Evolutionary conservation across 2,329 filamentous ascomycete genomes (phyloP).

Genomic region (Neonectria hederae): DNA sequence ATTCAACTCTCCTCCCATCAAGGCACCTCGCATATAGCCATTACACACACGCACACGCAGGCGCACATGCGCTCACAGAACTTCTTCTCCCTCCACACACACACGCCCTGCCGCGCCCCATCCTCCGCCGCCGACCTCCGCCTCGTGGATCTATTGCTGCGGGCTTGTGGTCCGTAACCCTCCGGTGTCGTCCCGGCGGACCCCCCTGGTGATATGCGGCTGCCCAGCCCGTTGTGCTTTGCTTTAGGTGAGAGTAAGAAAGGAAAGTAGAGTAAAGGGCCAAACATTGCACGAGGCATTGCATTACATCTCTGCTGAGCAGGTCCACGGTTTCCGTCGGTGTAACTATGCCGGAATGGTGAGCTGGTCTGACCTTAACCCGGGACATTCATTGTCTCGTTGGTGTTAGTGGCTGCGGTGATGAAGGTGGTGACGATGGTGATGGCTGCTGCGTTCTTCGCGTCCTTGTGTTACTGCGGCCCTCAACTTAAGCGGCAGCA

Average conservation of each 20-base stretch:
- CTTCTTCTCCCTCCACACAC: neutral
- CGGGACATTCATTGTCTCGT: neutral
- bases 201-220: neutral
- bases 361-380: neutral
- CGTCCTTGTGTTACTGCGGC: neutral
- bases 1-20: conserved; percentile 19
- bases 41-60: conserved; percentile 16
- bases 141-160: conserved; percentile 17
- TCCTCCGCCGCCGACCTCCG: conserved; percentile 16
- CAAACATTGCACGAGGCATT: neutral
- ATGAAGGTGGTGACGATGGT: conserved; percentile 1
- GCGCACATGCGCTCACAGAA: neutral
- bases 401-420: neutral
- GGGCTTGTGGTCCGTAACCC: conserved; percentile 15
- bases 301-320: neutral
- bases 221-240: neutral
- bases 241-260: neutral
- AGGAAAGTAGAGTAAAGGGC: neutral
- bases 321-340: neutral
- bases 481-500: conserved; percentile 1
- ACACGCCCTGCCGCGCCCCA: neutral
- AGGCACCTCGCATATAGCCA: conserved; percentile 20
- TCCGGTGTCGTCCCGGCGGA: conserved; percentile 15
- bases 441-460: neutral
- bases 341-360: neutral